Evolutionary conservation across 306 rosid species (phyloP).

Genomic region (Styphnolobium japonicum): DNA sequence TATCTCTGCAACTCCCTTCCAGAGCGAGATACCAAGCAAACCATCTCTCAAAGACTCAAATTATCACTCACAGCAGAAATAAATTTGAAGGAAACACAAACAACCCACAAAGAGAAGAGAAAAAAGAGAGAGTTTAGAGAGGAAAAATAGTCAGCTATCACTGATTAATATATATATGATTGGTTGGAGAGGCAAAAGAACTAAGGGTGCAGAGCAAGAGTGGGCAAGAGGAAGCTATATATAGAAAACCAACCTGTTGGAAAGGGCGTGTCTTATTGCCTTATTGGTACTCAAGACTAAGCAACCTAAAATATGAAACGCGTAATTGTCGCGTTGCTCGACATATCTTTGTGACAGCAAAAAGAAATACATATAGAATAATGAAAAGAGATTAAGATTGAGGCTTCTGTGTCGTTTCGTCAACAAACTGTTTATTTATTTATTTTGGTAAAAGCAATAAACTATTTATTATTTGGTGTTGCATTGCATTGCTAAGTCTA

Average conservation of each 20-base stretch:
- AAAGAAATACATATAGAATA: neutral
- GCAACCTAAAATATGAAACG: constrained; percentile 11
- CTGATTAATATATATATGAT: neutral
- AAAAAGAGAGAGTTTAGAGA: neutral
- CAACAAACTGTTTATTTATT: too few species aligned
- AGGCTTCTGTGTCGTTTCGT: neutral
- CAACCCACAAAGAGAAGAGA: too few species aligned
- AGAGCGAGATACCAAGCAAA: constrained; percentile 72
- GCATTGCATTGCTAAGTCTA: neutral
- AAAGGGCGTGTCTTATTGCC: constrained; percentile 3
- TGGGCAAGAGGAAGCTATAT: neutral
- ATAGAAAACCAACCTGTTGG: constrained; percentile 2
- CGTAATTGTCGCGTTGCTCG: constrained; percentile 14
- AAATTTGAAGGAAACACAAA: neutral
- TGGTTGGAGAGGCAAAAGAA: neutral
- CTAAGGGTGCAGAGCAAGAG: neutral
- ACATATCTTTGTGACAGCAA: neutral
- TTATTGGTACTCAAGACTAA: neutral
- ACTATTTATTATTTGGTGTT: neutral
- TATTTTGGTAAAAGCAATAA: too few species aligned
- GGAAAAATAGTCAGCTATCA: neutral
- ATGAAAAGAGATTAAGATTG: neutral
- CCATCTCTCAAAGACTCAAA: constrained; percentile 34
- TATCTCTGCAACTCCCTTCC: constrained; percentile 88
- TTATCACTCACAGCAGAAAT: neutral